phyloP scores from a whole-genome alignment of 2,329 filamentous ascomycete species.

The Penicillium vulpinum region DNA sequence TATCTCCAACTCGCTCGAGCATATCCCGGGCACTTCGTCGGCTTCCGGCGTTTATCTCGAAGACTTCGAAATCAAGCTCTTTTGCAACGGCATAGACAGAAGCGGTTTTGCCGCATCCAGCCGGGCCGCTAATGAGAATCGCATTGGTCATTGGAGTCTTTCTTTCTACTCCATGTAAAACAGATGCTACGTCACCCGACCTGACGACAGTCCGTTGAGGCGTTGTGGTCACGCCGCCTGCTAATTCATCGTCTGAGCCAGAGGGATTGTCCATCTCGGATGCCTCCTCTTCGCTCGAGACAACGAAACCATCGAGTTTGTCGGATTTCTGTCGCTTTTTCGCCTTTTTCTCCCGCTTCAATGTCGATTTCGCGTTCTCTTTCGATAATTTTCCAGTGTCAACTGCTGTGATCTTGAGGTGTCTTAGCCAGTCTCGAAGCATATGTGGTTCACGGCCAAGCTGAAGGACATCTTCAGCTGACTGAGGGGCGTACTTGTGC shows the following conservation, averaged over 20 bases:
- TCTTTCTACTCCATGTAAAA: slow-evolving; percentile 36
- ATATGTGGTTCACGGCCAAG: slow-evolving; percentile 66
- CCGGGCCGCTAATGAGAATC: slow-evolving; percentile 83
- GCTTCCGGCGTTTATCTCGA: slow-evolving; percentile 86
- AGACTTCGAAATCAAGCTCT: slow-evolving; percentile 89
- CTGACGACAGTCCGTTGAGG: slow-evolving; percentile 45
- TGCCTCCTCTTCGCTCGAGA: slow-evolving; percentile 74
- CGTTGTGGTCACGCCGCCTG: slow-evolving; percentile 40
- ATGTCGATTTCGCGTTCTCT: slow-evolving; percentile 28
- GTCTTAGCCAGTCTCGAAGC: slow-evolving; percentile 77
- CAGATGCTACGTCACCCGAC: slow-evolving; percentile 37
- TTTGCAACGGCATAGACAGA: slow-evolving; percentile 88
- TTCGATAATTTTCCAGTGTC: slow-evolving; percentile 55
- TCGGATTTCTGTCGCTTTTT: slow-evolving; percentile 66
- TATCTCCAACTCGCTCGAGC: slow-evolving; percentile 88
- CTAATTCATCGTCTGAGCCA: slow-evolving; percentile 56
- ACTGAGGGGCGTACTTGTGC: slow-evolving; percentile 78
- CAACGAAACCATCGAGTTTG: slow-evolving; percentile 76
- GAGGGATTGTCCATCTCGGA: slow-evolving; percentile 68
- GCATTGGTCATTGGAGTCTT: slow-evolving; percentile 65
- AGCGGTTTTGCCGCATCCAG: slow-evolving; percentile 91
- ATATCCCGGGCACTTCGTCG: slow-evolving; percentile 87
- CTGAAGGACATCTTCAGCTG: slow-evolving; percentile 73
- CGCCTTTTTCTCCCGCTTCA: slow-evolving; percentile 32
- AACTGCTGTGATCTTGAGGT: slow-evolving; percentile 73